phyloP scores from a whole-genome alignment of 805 yeast genomes.

The Ogataea haglerorum region DNA sequence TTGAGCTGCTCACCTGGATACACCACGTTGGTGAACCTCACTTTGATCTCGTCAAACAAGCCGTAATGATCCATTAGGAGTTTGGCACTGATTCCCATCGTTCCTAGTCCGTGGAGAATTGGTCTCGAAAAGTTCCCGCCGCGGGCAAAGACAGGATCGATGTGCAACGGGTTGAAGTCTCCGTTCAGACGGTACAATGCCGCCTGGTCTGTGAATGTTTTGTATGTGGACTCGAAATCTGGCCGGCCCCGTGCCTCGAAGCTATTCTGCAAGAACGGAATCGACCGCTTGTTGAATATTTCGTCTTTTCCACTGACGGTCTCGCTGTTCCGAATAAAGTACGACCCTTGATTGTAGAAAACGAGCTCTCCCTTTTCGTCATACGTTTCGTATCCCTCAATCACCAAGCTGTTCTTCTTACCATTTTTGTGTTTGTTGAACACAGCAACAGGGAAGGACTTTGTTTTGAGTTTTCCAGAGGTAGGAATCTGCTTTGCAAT shows the following conservation, averaged over 20 bases:
- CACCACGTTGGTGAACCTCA: slow-evolving; percentile 85
- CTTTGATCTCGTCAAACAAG: slow-evolving; percentile 77
- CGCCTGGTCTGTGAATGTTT: slow-evolving; percentile 72
- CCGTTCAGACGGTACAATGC: slow-evolving; percentile 89
- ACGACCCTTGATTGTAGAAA: slow-evolving; percentile 79
- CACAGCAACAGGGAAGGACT: slow-evolving; percentile 65
- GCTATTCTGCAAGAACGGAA: slow-evolving; percentile 56
- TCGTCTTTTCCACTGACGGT: slow-evolving; percentile 51
- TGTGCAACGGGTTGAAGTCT: slow-evolving; percentile 92
- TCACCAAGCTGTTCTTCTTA: slow-evolving; percentile 68
- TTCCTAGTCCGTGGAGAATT: slow-evolving; percentile 88
- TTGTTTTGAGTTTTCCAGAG: slow-evolving; percentile 58
- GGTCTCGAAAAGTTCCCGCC: slow-evolving; percentile 84
- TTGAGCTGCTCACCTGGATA: slow-evolving; percentile 90
- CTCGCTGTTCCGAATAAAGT: slow-evolving; percentile 75
- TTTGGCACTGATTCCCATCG: slow-evolving; percentile 80
- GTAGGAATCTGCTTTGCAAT: slow-evolving; percentile 76
- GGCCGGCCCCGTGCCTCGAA: slow-evolving; percentile 58
- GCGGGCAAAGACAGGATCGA: slow-evolving; percentile 87
- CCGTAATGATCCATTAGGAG: slow-evolving; percentile 78
- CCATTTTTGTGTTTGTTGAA: slow-evolving; percentile 62
- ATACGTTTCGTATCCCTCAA: slow-evolving; percentile 66
- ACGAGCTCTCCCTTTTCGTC: slow-evolving; percentile 69
- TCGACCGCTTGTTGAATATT: slow-evolving; percentile 41
- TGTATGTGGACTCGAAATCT: slow-evolving; percentile 57